phyloP scores from a whole-genome alignment of 495 filamentous ascomycete species.

The Neurospora tetrasperma region DNA sequence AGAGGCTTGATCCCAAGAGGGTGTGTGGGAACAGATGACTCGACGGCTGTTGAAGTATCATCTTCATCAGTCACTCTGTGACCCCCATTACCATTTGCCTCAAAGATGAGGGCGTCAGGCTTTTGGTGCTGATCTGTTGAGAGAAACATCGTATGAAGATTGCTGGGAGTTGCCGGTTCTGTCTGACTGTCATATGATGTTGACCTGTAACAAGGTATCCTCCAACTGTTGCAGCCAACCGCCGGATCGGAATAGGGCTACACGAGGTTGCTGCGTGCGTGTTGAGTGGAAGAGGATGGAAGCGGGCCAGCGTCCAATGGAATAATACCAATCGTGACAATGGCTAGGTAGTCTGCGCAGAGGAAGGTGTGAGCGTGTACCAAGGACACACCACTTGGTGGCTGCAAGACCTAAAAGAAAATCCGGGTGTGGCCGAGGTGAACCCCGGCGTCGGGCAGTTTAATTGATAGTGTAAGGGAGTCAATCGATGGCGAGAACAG shows the following conservation, averaged over 20 bases:
- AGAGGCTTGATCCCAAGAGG: slow-evolving; percentile 78
- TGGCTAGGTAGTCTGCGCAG: background rate
- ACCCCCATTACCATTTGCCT: slow-evolving; percentile 9
- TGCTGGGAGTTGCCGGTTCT: background rate
- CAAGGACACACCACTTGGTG: background rate
- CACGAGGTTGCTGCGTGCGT: background rate
- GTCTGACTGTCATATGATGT: background rate
- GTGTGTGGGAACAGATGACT: slow-evolving; percentile 56
- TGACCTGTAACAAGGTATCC: background rate
- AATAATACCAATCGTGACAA: background rate
- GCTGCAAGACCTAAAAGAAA: background rate
- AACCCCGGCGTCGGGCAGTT: background rate
- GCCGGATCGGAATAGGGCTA: background rate
- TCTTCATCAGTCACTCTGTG: slow-evolving; percentile 9
- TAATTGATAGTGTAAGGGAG: background rate
- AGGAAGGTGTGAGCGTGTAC: background rate
- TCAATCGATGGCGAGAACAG: background rate
- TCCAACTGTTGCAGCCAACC: background rate
- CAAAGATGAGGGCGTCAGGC: background rate
- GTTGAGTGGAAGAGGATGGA: background rate
- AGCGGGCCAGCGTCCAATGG: background rate
- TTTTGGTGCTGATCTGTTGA: slow-evolving; percentile 11
- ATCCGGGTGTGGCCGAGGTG: background rate
- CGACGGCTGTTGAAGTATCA: slow-evolving; percentile 2
- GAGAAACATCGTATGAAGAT: slow-evolving; percentile 14